Evolutionary conservation across 345 rosid species (phyloP).

Genomic region (Arabidopsis arenosa): DNA sequence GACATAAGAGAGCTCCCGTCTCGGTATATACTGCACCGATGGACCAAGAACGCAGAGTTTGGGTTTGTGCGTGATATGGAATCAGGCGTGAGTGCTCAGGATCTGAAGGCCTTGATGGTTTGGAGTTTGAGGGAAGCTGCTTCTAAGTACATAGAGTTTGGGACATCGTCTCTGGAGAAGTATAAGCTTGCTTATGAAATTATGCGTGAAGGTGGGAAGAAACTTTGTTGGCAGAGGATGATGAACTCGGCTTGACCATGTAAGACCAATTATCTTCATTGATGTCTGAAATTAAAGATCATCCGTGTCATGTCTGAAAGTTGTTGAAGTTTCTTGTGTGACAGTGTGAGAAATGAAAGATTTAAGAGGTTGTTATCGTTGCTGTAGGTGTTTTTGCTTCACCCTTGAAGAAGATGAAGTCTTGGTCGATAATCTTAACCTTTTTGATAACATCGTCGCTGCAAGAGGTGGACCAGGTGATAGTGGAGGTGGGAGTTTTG

Average conservation of each 20-base stretch:
- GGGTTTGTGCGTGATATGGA: slow-evolving; percentile 63
- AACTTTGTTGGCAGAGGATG: slow-evolving; percentile 75
- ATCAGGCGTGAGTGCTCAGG: slow-evolving; percentile 64
- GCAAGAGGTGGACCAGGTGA: slow-evolving; percentile 10
- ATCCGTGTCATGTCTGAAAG: neutral
- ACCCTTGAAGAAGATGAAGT: slow-evolving; percentile 25
- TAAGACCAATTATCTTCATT: slow-evolving; percentile 25
- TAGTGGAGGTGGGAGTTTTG: slow-evolving; percentile 17
- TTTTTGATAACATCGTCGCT: slow-evolving; percentile 16
- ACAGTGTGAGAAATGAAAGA: neutral
- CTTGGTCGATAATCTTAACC: slow-evolving; percentile 30
- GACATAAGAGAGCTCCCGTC: slow-evolving; percentile 78
- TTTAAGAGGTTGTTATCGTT: neutral
- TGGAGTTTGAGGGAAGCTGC: slow-evolving; percentile 97
- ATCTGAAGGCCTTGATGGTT: slow-evolving; percentile 66
- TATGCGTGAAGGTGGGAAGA: slow-evolving; percentile 82
- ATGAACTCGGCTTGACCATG: slow-evolving; percentile 33
- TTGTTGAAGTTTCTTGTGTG: slow-evolving; percentile 11
- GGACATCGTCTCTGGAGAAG: slow-evolving; percentile 69
- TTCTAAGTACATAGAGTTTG: slow-evolving; percentile 74
- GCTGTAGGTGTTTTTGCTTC: slow-evolving; percentile 28
- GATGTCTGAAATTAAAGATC: slow-evolving; percentile 1
- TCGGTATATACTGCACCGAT: slow-evolving; percentile 71
- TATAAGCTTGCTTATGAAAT: slow-evolving; percentile 84
- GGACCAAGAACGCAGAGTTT: slow-evolving; percentile 84